Base-by-base conservation (phyloP, 257 asterid species). In the Salvia rosmarinus region DNA sequence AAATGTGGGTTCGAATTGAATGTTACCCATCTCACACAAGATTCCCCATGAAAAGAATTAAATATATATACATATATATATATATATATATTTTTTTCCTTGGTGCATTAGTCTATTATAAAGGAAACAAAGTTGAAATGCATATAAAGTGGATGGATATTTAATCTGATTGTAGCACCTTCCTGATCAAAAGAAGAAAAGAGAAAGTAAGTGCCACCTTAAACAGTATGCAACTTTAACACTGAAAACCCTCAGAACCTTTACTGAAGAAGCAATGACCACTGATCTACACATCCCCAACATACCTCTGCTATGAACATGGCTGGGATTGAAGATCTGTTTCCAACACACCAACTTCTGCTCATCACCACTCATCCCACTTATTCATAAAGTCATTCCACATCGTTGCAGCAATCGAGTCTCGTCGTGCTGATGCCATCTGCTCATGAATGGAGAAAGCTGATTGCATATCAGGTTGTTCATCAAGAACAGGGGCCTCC, bases 281-380 rank as follows among this genome's bases (percentile, higher is more conserved):
- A 47, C 47, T 34, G 30, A 47, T 46, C 64, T 47, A 68, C 39
- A 14, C 37, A 73, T 16, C 25, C 13, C 64, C 34, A 64, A 55
- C 30, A 51, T 64, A 17, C 37, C 56, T 44, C 71, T 60, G 39
- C 57, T 25, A 52, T 40, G 35, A 50, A 73, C 65, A 64, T 3
- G 16, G 25, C 10, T 14, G 19, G 25, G 50, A 11, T 8, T 37
- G 16, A 51, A 14, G 12, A 39, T 39, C 44, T 7, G 3, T 39
- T 39, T 49, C 56, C 56, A 10, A 13, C 66, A 32, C 43, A 17
- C 42, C 19, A 43, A 37, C 61, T 54, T 39, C 64, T 67, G 28
- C 73, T 16, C 40, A 21, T 82, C 54, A 91, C 97, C 96, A 89
- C 72, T 91, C 93, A 61, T 86, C 88, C 96, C 94, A 89, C 77